Evolutionary conservation across 106 monocot genomes (phyloP), one percentile per base, ranked within the genome.

Genomic region (Allium cepa): DNA sequence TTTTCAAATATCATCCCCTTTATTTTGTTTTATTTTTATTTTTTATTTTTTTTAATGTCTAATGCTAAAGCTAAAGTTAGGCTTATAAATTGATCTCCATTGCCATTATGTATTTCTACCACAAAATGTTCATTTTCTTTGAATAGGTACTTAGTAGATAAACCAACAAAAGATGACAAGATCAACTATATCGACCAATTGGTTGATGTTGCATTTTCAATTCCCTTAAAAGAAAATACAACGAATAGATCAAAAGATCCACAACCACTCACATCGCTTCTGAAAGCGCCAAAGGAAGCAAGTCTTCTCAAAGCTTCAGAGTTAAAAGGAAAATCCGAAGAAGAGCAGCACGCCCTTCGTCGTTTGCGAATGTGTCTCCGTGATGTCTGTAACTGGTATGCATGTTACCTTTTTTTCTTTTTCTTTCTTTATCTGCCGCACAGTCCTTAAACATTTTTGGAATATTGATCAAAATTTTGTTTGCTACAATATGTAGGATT

Each of bases 341-440:
- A 90, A 58, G 93, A 99, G 71, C 90, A 93, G 49, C 90, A 99
- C 75, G 85, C 93, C 57, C 82, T 99, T 79, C 88, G 99, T 7
- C 79, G 99, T 46, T 51, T 99, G 62, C 80, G 99, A 53, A 99
- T 99, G 99, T 99, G 99, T 71, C 86, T 99, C 10, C 87, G 99
- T 12, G 99, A 99, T 87, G 77, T 99, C 73, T 99, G 99, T 68
- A 99, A 97, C 71, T 59, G 97, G 97, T 97, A 48, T 75, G 77
- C 16, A 13, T 67, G 12, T 10, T 3, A 10, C 11, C 67, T 15
- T 17, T 26, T 8, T 26, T 26, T 2, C 26, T 26, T 52, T 49
- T 26, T 45, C 46, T 16, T 66, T 45, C 8, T 51, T 11, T 16
- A 0, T 13, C n/a, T 3, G 13, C 26, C 18, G 52, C 7, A 0